Evolutionary conservation across 805 yeast species (phyloP), one percentile per base, ranked within the genome.

Genomic region (Sungouiozyma intestinalis): DNA sequence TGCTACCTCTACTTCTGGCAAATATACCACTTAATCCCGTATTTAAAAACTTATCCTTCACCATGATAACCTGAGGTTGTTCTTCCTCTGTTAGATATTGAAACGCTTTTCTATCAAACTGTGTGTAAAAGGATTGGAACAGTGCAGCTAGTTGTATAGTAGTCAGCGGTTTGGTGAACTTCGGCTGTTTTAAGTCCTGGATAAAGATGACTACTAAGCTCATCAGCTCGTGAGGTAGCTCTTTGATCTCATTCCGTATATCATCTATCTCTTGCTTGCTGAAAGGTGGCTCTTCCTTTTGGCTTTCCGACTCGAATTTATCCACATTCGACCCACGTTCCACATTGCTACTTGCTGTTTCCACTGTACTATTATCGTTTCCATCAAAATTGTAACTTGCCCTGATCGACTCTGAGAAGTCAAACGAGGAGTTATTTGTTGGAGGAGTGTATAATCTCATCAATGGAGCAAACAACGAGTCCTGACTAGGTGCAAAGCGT

Each of bases 1-100:
- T 43, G 35, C 56, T 51, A 47, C 65, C 60, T 36, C 65, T 52
- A 39, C 62, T 58, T 16, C 64, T 47, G 9, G 58, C 57, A 51
- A 61, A 61, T 6, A 61, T 57, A 2, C 64, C 64, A 41, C 64
- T 60, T 33, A 61, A 42, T 1, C 65, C 65, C 35, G 62, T 57
- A 37, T 61, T 60, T 18, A 58, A 43, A 2, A 24, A 24, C 11
- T 57, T 45, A 33, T 60, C 65, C 20, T 55, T 52, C 0, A 63
- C 62, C 33, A 39, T 44, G 16, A 57, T 31, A 33, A 18, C 31
- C 36, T 5, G 35, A 8, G 14, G 20, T 33, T 19, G 31, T 20
- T 18, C 29, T 24, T 24, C 9, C 11, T 40, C 40, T 6, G 48
- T 20, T 31, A 58, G 43, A 36, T 55, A 53, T 31, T 60, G 59